Evolutionary conservation across 2,329 filamentous ascomycete species (phyloP), one percentile per base, ranked within the genome.

Genomic region (Ophiostoma perfectum): DNA sequence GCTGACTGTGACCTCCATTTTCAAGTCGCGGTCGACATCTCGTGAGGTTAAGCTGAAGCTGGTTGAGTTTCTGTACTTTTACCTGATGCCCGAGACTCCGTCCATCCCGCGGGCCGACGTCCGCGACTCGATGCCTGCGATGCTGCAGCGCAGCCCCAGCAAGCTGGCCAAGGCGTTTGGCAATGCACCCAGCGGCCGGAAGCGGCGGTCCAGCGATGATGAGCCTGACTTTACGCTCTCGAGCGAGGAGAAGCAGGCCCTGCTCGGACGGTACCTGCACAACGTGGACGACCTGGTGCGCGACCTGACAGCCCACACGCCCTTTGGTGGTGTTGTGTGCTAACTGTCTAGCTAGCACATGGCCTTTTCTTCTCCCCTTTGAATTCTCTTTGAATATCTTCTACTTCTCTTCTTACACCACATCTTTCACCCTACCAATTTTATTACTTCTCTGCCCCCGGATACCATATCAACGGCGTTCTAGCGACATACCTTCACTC

Each of bases 31-130:
- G 70, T 87, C 88, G 72, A 97, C 94, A 3, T 88, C 88, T 38
- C 88, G 92, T 71, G 91, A 94, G 74, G 93, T 98, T 72, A 97
- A 97, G 81, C 86, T 97, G 76, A 95, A 96, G 78, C 87, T 96
- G n/a, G 89, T 97, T 73, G 95, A 98, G 78, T 98, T 98, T 76
- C 81, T 99, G 66, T 98, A 98, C 82, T 98, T 98, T 79, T 99
- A 98, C 78, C 88, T 99, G 73, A 97, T 98, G 90, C 93, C 94
- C 66, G 95, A 99, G 80, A 87, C 86, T 0, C 88, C 84, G 62
- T 81, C 84, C 27, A 83, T 84, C 71, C 83, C 85, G 5, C 79
- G 79, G 71, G 81, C 83, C 70, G 71, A 70, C 66, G 67, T 67
- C 12, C 68, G 66, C 42, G 71, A 71, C 65, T 82, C 81, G 2